Conservation (phyloP, 441 rosid genomes). For the Theobroma grandiflorum region DNA sequence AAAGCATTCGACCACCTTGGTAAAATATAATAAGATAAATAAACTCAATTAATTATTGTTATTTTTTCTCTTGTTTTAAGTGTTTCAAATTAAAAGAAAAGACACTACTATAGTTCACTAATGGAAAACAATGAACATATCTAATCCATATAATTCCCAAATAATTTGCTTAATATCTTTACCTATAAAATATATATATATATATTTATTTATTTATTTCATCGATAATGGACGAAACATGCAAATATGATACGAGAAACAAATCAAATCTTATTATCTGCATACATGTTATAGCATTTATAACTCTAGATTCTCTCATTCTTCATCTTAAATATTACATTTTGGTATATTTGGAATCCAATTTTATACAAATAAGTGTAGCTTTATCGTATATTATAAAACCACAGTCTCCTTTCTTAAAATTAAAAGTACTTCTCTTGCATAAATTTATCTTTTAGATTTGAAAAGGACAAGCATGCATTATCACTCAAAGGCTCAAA, state of each 20-base stretch:
- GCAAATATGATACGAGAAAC: neutral
- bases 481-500: no score
- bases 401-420: no score
- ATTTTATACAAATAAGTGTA: neutral
- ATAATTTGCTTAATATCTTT: neutral
- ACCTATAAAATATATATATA: neutral
- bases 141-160: neutral
- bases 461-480: no score
- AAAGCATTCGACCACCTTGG: no score
- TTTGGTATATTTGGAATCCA: neutral
- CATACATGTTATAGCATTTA: neutral
- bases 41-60: no score
- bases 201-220: neutral
- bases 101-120: neutral
- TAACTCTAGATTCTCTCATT: neutral
- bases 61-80: no score
- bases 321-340: neutral
- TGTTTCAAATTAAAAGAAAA: neutral
- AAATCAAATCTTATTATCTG: neutral
- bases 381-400: no score
- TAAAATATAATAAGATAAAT: no score
- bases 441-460: no score
- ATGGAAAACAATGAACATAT: neutral
- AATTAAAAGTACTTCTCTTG: no score
- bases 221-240: neutral